Evolutionary conservation across 306 rosid genomes (phyloP).

Genomic region (Fagus sylvatica): DNA sequence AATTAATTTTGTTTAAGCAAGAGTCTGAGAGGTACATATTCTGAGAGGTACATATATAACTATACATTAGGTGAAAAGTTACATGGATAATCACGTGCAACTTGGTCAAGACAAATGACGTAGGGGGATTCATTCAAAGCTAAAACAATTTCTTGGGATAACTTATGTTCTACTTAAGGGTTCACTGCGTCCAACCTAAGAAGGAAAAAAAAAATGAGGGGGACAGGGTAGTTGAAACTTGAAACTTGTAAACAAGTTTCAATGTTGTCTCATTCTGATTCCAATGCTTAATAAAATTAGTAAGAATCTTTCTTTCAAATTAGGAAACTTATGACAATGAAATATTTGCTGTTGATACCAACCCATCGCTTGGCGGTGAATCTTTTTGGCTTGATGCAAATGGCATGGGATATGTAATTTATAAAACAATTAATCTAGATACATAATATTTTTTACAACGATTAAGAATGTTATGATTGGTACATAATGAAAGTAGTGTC

Average conservation of each 20-base stretch:
- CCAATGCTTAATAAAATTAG: not conserved
- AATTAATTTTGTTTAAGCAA: not conserved
- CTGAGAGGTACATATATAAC: not conserved
- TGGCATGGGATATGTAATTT: not conserved
- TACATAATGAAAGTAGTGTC: too few relatives aligned
- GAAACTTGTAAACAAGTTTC: slow-evolving; percentile 1
- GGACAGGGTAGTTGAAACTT: too few relatives aligned
- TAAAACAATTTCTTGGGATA: not conserved
- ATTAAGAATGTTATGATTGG: too few relatives aligned
- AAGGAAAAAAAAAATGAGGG: not conserved
- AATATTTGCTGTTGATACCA: not conserved
- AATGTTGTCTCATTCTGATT: slow-evolving; percentile 1
- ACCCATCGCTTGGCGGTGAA: not conserved
- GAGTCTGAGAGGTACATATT: too few relatives aligned
- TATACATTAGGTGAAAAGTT: slow-evolving; percentile 31
- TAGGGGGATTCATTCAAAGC: slow-evolving; percentile 6
- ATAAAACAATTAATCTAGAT: too few relatives aligned
- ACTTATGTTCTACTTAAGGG: slow-evolving; percentile 27
- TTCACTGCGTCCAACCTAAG: not conserved
- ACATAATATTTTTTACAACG: too few relatives aligned
- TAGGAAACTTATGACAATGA: not conserved
- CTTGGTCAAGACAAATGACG: not conserved
- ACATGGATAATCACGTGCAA: slow-evolving; percentile 25
- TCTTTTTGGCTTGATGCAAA: not conserved
- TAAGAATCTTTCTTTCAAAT: not conserved